Evolutionary conservation across 306 rosid genomes (phyloP), one percentile per base, ranked within the genome.

Genomic region (Gleditsia sinensis): DNA sequence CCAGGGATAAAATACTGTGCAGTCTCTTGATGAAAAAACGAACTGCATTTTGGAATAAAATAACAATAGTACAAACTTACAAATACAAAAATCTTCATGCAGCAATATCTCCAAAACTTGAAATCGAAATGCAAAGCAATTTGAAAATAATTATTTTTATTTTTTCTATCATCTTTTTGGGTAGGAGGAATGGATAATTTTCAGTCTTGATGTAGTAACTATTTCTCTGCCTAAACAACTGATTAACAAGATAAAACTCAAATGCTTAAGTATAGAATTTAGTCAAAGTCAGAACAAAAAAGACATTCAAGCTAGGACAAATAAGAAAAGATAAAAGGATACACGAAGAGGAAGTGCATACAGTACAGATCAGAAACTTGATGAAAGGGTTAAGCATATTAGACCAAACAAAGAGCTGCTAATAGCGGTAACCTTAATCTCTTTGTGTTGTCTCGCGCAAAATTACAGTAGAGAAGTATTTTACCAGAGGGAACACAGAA

Each of bases 151-250:
- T 36, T 50, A 8, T 34, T 34, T 46, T 46, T 9, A 16, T 12
- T 33, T 33, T 33, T 33, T 8, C 37, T 33, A 1, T 33, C 7
- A 33, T 4, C 37, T 33, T 33, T n/a, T 13, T 33, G 39, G 50
- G 25, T 73, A 13, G 57, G 57, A 71, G n/a, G 33, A 32, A 46
- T 46, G 25, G 54, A 19, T 55, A 39, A 55, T 62, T n/a, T 48
- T n/a, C 34, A 74, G 17, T 74, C 39, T 42, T 33, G 39, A 60
- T 48, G 27, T 34, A 71, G 53, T 3, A 24, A 51, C 37, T 14
- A 55, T 14, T 42, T 37, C 53, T 71, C 16, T 53, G 1, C 64
- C 54, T 50, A 71, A 55, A 25, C 27, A 23, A 37, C 2, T 24
- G 40, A 37, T 5, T 54, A n/a, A 37, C 0, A 56, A 56, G 36